phyloP scores from a whole-genome alignment of 2,329 filamentous ascomycete genomes.

The Venturia nashicola region DNA sequence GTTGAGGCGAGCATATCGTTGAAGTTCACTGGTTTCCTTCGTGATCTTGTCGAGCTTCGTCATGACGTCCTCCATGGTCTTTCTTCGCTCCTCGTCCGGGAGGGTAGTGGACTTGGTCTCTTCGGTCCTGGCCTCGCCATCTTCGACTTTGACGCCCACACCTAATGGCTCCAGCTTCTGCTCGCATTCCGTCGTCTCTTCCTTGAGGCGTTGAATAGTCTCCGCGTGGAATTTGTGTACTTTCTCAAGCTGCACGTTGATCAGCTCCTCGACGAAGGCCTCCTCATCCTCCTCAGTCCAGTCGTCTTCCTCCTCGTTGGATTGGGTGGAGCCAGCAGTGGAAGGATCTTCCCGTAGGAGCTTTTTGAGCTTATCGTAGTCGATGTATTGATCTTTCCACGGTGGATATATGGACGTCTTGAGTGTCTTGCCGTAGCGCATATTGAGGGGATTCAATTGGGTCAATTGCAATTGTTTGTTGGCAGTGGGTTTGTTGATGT shows the following conservation, averaged over 20 bases:
- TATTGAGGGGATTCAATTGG: slow-evolving; percentile 25
- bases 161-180: slow-evolving; percentile 49
- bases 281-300: slow-evolving; percentile 96
- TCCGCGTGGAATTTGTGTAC: slow-evolving; percentile 80
- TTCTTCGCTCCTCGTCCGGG: slow-evolving; percentile 30
- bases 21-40: slow-evolving; percentile 81
- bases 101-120: slow-evolving; percentile 17
- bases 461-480: background rate
- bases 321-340: slow-evolving; percentile 33
- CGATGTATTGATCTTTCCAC: slow-evolving; percentile 90
- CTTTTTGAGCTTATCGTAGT: slow-evolving; percentile 86
- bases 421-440: slow-evolving; percentile 91
- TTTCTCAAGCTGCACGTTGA: slow-evolving; percentile 91
- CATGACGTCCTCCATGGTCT: slow-evolving; percentile 57
- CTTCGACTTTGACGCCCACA: slow-evolving; percentile 19
- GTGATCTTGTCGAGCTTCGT: slow-evolving; percentile 76
- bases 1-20: slow-evolving; percentile 91
- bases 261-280: slow-evolving; percentile 84
- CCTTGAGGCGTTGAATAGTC: slow-evolving; percentile 69
- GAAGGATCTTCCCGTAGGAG: slow-evolving; percentile 68
- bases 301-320: slow-evolving; percentile 41
- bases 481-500: background rate
- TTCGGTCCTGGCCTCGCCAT: slow-evolving; percentile 17
- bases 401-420: slow-evolving; percentile 67
- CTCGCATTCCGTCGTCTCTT: slow-evolving; percentile 62